These are phyloP conservation scores for Flaveria sonorensis DNA, from an alignment of 129 eudicot species.

Conservation along the genomic window DNA sequence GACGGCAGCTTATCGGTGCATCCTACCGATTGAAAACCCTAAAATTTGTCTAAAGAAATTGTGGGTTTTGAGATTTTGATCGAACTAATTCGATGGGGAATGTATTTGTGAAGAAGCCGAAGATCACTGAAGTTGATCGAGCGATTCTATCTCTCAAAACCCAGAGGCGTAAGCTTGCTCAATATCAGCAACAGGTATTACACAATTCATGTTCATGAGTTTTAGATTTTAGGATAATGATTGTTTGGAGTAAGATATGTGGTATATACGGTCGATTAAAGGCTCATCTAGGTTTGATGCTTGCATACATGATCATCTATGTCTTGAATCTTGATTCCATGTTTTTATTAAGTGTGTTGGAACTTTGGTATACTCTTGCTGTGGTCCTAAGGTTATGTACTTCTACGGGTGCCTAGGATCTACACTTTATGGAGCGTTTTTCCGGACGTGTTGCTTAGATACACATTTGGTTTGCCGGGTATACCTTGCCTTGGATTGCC, in stretches of 20 bases:
- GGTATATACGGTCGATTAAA: neutral
- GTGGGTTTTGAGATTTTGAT: conserved; percentile 19
- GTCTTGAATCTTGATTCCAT: neutral
- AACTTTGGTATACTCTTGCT: neutral
- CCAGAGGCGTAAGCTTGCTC: conserved; percentile 94
- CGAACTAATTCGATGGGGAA: conserved; percentile 58
- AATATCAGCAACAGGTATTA: conserved; percentile 83
- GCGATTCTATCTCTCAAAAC: conserved; percentile 96
- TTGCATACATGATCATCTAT: neutral
- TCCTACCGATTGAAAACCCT: conserved; percentile 21
- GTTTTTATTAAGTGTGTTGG: neutral
- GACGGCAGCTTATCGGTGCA: conserved; percentile 6
- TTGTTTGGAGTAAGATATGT: neutral
- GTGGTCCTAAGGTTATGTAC: no score
- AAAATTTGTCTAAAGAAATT: neutral
- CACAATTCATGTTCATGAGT: neutral
- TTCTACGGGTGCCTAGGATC: no score
- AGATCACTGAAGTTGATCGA: conserved; percentile 93
- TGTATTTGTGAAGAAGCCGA: conserved; percentile 90
- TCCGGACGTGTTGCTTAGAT: no score
- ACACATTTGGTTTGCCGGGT: no score
- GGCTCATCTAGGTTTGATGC: neutral
- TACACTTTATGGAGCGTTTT: no score
- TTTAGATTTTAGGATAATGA: conserved; percentile 10
- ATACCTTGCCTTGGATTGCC: no score